Evolutionary conservation across 2,329 filamentous ascomycete genomes (phyloP), one percentile per base, ranked within the genome.

Genomic region (Drechslerella coelobrocha): DNA sequence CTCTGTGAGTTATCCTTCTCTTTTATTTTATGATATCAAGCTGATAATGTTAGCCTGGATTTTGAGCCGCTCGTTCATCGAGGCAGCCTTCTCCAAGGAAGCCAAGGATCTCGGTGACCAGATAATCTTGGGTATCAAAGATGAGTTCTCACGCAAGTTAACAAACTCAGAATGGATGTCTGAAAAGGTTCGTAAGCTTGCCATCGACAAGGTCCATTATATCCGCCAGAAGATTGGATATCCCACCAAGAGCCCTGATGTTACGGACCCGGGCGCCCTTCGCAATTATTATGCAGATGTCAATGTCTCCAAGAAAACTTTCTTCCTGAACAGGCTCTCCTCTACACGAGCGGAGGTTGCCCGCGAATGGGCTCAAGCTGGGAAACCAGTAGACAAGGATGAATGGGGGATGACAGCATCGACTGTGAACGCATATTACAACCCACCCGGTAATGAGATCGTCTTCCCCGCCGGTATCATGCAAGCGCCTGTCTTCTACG

Each of bases 201-300:
- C 86, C 1, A 84, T 86, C 45, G 80, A 86, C 59, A 90, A 89
- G 76, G 84, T 89, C 1, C 81, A 85, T 72, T 86, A 88, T 63
- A 89, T 90, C 72, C 79, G 84, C 17, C 85, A 88, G 73, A 89
- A 89, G 76, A 87, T 90, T 57, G 87, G 87, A 0, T 89, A 88
- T 75, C 86, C 87, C 0, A 85, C 83, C 1, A 83, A 83, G 74
- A 84, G 82, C 65, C 87, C 87, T 1, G 81, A 89, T 71, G 83
- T 89, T 37, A 82, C 84, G 77, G 81, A 89, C 68, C 83, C 87
- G 0, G 77, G 79, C 7, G 81, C 79, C 5, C 79, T 90, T 1
- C 78, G 82, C 14, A 76, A 82, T 0, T 89, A 85, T 76, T 90
- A 90, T 76, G 76, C 77, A 1, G 77, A 78, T 0, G 79, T 88